These are phyloP conservation scores for Cymodocea nodosa DNA, from an alignment of 116 monocot species.

Conservation along the genomic window DNA sequence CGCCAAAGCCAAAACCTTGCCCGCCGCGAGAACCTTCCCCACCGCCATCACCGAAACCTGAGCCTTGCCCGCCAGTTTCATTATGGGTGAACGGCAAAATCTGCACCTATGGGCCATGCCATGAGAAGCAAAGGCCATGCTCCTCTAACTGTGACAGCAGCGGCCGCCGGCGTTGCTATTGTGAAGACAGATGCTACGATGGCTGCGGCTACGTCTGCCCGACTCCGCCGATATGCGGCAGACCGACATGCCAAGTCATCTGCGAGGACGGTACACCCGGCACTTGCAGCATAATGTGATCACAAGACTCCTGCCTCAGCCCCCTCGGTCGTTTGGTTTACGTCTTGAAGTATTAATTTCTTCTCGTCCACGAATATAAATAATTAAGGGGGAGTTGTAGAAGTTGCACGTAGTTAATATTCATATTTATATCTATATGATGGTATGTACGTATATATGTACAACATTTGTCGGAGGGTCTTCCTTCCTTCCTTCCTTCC, in stretches of 20 bases:
- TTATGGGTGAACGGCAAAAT: background rate
- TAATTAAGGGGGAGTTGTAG: background rate
- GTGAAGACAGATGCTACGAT: background rate
- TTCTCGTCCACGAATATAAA: too few species aligned
- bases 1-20: background rate
- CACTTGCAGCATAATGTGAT: slow-evolving; percentile 2
- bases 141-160: background rate
- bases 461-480: too few species aligned
- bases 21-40: too few species aligned
- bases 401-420: background rate
- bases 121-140: background rate
- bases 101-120: background rate
- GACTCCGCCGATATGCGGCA: background rate
- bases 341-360: too few species aligned
- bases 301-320: too few species aligned
- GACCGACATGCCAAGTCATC: background rate
- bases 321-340: background rate
- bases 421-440: too few species aligned
- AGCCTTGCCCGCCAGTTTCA: background rate
- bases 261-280: background rate
- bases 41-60: background rate
- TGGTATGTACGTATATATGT: too few species aligned
- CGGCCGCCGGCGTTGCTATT: too few species aligned
- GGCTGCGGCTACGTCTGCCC: background rate
- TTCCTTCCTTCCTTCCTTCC: too few species aligned